These are phyloP conservation scores for Phaeosphaeria sp. DNA, from an alignment of 2,329 filamentous ascomycete species.

Conservation along the genomic window DNA sequence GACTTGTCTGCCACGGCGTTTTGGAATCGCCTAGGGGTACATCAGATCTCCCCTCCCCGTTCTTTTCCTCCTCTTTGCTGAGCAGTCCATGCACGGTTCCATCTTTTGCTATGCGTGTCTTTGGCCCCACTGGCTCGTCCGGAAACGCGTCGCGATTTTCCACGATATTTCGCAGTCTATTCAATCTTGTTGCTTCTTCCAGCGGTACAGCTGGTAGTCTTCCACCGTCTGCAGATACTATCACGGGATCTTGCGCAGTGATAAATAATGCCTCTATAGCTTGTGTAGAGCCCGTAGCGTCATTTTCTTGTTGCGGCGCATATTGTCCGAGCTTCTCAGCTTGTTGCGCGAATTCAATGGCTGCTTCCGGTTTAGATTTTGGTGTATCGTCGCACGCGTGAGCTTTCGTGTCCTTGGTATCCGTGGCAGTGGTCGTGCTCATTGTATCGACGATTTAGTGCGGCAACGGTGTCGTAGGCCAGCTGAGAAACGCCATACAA, in stretches of 20 bases:
- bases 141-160: constrained; percentile 48
- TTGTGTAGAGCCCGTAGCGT: constrained; percentile 55
- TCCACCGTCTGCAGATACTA: constrained; percentile 71
- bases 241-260: constrained; percentile 75
- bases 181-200: constrained; percentile 74
- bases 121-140: constrained; percentile 30
- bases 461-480: constrained; percentile 30
- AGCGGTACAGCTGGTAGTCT: constrained; percentile 73
- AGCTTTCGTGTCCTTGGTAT: constrained; percentile 26
- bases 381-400: constrained; percentile 26
- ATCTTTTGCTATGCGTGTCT: constrained; percentile 51
- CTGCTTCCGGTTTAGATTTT: constrained; percentile 47
- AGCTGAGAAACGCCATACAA: constrained; percentile 1
- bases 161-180: constrained; percentile 64
- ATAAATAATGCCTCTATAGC: constrained; percentile 67
- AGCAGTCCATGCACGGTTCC: constrained; percentile 50
- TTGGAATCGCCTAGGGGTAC: constrained; percentile 53
- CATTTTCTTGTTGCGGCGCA: constrained; percentile 49
- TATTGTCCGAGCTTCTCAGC: constrained; percentile 57
- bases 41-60: constrained; percentile 54
- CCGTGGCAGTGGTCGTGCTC: constrained; percentile 24
- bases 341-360: constrained; percentile 67
- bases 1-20: constrained; percentile 74
- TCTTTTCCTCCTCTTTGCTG: constrained; percentile 25
- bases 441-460: constrained; percentile 28